A percentile compares a stretch with the other conserved stretches of the same genome.
These are phyloP conservation scores for Nakazawaea ernobii DNA, from an alignment of 805 yeast genomes.

Conservation along the genomic window DNA sequence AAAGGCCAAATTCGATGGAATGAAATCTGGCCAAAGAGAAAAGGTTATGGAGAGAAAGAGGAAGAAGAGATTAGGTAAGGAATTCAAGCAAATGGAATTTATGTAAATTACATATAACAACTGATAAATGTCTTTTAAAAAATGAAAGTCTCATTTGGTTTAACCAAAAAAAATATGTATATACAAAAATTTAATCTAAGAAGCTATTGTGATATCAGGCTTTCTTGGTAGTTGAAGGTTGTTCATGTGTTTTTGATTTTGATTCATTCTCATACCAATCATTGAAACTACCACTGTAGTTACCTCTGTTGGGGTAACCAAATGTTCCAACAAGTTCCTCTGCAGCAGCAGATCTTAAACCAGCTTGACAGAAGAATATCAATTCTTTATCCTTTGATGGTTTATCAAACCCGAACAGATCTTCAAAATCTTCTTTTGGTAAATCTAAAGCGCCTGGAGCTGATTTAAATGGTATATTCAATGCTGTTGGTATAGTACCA, in stretches of 20 bases:
- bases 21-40: conserved; percentile 68
- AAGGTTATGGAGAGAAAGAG: conserved; percentile 84
- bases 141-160: too few species aligned
- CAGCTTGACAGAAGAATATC: conserved; percentile 88
- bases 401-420: conserved; percentile 74
- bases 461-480: conserved; percentile 85
- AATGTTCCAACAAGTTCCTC: conserved; percentile 88
- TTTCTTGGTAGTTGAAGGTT: not conserved
- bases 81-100: conserved; percentile 46
- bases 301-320: conserved; percentile 80
- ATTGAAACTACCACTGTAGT: conserved; percentile 80
- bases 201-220: not conserved
- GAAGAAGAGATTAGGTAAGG: conserved; percentile 78
- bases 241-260: conserved; percentile 15
- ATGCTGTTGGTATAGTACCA: conserved; percentile 79
- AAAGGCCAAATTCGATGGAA: conserved; percentile 68
- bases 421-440: conserved; percentile 71
- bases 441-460: conserved; percentile 90
- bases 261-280: conserved; percentile 65
- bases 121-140: too few species aligned
- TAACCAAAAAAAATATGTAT: not conserved
- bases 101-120: conserved; percentile 1
- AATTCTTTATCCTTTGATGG: conserved; percentile 68
- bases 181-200: not conserved
- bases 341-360: conserved; percentile 85